phyloP scores from a whole-genome alignment of 352 stramenopile genomes.

The Salisapilia sapeloensis region DNA sequence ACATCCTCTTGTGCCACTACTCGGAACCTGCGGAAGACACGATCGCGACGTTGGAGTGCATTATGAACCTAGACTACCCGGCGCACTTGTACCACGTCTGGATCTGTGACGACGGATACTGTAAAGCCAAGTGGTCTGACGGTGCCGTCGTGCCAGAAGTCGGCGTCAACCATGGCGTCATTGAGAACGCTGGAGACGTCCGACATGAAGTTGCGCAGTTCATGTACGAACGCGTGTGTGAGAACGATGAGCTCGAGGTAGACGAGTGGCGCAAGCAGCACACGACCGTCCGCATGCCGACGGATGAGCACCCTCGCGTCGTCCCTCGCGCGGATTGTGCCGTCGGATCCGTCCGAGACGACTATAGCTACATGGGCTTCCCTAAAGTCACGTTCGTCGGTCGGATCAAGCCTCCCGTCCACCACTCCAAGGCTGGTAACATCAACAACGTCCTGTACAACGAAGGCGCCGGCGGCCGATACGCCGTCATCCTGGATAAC shows the following conservation, averaged over 20 bases:
- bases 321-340: conserved; percentile 28
- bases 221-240: conserved; percentile 57
- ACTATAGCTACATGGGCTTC: conserved; percentile 40
- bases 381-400: conserved; percentile 45
- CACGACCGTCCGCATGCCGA: conserved; percentile 51
- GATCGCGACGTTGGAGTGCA: conserved; percentile 54
- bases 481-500: conserved; percentile 66
- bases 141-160: conserved; percentile 30
- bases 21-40: conserved; percentile 57
- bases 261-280: conserved; percentile 59
- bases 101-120: conserved; percentile 66
- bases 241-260: conserved; percentile 47
- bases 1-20: conserved; percentile 67
- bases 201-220: conserved; percentile 56
- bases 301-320: conserved; percentile 20
- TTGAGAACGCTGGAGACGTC: conserved; percentile 54
- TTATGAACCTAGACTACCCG: conserved; percentile 62
- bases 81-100: conserved; percentile 49
- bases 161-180: conserved; percentile 40
- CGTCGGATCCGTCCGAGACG: conserved; percentile 44
- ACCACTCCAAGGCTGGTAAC: conserved; percentile 67
- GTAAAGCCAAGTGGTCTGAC: conserved; percentile 42
- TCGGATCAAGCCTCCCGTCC: conserved; percentile 46
- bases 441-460: conserved; percentile 78
- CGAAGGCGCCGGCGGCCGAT: conserved; percentile 42